phyloP scores from a whole-genome alignment of 768 basidiomycete genomes.

The Leccinum truebloodii region DNA sequence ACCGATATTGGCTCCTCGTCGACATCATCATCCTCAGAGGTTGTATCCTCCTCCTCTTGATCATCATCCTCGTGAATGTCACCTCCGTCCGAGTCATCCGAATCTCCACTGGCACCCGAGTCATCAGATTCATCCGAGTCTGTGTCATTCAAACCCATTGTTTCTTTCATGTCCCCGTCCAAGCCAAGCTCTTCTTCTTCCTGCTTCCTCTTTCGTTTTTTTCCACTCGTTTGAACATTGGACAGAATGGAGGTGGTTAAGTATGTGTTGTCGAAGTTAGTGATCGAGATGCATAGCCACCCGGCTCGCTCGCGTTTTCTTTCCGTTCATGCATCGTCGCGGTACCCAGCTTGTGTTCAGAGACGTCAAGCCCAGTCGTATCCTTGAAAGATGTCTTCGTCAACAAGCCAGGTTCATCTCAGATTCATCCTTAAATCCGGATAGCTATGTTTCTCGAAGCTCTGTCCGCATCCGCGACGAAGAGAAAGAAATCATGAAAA shows the following conservation, averaged over 20 bases:
- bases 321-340: constrained; percentile 32
- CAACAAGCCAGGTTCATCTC: constrained; percentile 3
- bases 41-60: constrained; percentile 31
- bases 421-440: neutral
- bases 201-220: constrained; percentile 59
- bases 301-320: constrained; percentile 17
- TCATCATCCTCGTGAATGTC: constrained; percentile 23
- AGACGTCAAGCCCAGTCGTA: constrained; percentile 18
- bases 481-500: constrained; percentile 10
- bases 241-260: neutral
- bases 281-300: constrained; percentile 28
- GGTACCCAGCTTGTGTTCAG: constrained; percentile 18
- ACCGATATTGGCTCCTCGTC: constrained; percentile 50
- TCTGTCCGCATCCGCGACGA: constrained; percentile 6
- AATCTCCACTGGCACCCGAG: constrained; percentile 7
- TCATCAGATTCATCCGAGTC: constrained; percentile 67
- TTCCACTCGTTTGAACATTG: constrained; percentile 80
- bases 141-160: constrained; percentile 69
- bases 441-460: neutral
- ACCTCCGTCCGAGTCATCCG: constrained; percentile 30
- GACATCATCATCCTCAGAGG: constrained; percentile 28
- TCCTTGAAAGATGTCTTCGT: constrained; percentile 12
- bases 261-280: too few relatives aligned
- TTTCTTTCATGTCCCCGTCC: constrained; percentile 61
- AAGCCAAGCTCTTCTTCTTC: constrained; percentile 66